Evolutionary conservation across 495 filamentous ascomycete species (phyloP).

Genomic region (Zalerion maritima): DNA sequence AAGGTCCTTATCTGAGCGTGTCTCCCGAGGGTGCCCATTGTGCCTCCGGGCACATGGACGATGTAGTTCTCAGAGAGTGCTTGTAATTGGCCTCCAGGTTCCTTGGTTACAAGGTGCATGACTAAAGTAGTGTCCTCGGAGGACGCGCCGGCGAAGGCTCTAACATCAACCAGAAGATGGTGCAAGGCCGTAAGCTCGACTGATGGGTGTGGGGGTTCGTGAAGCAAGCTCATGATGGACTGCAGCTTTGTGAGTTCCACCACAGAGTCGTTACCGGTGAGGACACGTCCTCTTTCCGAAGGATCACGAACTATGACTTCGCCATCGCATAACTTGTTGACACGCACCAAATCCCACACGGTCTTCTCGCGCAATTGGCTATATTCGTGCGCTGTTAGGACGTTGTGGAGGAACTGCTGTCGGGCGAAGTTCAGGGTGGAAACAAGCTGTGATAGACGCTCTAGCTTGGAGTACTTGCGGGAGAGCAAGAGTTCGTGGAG

Average conservation of each 20-base stretch:
- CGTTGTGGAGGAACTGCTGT: conserved; percentile 82
- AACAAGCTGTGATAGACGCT: conserved; percentile 66
- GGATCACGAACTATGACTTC: conserved; percentile 92
- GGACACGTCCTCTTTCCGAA: conserved; percentile 59
- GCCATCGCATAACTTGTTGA: conserved; percentile 81
- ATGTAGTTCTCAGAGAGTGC: conserved; percentile 72
- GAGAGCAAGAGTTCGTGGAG: conserved; percentile 83
- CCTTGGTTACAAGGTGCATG: conserved; percentile 64
- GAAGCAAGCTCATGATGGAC: conserved; percentile 88
- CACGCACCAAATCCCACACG: conserved; percentile 86
- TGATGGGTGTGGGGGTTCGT: conserved; percentile 50
- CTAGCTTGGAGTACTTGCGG: conserved; percentile 64
- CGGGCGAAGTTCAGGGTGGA: conserved; percentile 66
- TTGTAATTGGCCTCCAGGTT: conserved; percentile 40
- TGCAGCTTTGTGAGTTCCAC: conserved; percentile 84
- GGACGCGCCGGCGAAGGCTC: conserved; percentile 56
- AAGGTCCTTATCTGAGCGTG: conserved; percentile 63
- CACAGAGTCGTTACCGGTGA: conserved; percentile 86
- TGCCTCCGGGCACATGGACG: conserved; percentile 64
- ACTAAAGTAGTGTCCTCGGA: conserved; percentile 59
- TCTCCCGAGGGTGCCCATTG: conserved; percentile 41
- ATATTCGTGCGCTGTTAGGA: conserved; percentile 77
- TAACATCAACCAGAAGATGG: conserved; percentile 76
- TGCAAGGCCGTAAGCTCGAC: conserved; percentile 61
- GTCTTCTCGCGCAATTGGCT: conserved; percentile 60